phyloP scores from a whole-genome alignment of 2,329 filamentous ascomycete genomes.

The Daldinia eschscholtzii region DNA sequence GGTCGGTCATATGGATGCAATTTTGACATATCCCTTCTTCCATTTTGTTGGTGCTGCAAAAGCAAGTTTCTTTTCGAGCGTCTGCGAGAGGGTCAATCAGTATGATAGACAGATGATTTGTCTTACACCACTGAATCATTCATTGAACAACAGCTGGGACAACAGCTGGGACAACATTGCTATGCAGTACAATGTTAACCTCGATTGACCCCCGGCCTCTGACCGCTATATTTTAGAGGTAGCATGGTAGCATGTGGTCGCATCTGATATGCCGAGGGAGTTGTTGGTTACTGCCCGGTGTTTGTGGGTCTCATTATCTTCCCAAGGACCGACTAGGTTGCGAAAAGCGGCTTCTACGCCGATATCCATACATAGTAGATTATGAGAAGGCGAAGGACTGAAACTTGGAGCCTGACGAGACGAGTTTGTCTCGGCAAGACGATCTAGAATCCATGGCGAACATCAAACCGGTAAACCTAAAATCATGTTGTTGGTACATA shows the following conservation, averaged over 20 bases:
- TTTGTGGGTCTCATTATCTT: constrained; percentile 24
- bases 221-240: constrained; percentile 1
- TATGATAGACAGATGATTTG: neutral
- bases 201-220: neutral
- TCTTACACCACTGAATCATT: constrained; percentile 14
- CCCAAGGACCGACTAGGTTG: constrained; percentile 6
- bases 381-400: constrained; percentile 12
- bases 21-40: constrained; percentile 14
- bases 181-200: constrained; percentile 1
- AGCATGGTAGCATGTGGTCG: constrained; percentile 27
- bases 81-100: constrained; percentile 15
- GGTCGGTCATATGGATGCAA: constrained; percentile 11
- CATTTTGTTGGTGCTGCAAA: constrained; percentile 20
- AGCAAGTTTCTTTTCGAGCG: constrained; percentile 23
- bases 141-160: neutral
- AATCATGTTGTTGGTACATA: constrained; percentile 18
- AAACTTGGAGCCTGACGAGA: constrained; percentile 5
- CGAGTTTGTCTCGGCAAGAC: constrained; percentile 16
- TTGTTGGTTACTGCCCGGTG: constrained; percentile 11
- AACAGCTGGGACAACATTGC: constrained; percentile 1
- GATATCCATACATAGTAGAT: constrained; percentile 14
- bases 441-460: constrained; percentile 24
- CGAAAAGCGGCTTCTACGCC: constrained; percentile 36
- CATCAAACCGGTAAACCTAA: constrained; percentile 16
- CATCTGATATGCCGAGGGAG: constrained; percentile 32